Evolutionary conservation across 805 yeast genomes (phyloP).

Genomic region (Candida pini): DNA sequence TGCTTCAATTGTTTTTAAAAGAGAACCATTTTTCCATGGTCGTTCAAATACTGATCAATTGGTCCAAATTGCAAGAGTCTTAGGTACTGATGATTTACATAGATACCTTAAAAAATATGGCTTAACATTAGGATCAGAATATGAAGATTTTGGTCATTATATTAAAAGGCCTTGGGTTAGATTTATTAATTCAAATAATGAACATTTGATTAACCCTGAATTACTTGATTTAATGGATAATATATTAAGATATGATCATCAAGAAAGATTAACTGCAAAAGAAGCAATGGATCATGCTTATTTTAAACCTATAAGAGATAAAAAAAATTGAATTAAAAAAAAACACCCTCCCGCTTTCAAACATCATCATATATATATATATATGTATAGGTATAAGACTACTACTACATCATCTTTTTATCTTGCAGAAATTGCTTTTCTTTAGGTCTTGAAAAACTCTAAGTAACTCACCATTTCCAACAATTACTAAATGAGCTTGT

Average conservation of each 20-base stretch:
- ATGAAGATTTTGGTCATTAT: slow-evolving; percentile 69
- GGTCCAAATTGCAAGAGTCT: slow-evolving; percentile 79
- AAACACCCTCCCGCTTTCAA: too few species aligned
- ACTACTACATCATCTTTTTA: neutral
- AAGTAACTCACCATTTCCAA: slow-evolving; percentile 11
- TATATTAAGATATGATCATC: slow-evolving; percentile 80
- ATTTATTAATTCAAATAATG: slow-evolving; percentile 67
- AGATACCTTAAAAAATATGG: slow-evolving; percentile 67
- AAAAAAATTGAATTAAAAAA: too few species aligned
- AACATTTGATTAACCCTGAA: slow-evolving; percentile 61
- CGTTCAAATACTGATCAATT: slow-evolving; percentile 86
- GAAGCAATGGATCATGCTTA: slow-evolving; percentile 77
- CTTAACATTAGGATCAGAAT: slow-evolving; percentile 65
- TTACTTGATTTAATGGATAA: slow-evolving; percentile 78
- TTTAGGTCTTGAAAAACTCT: slow-evolving; percentile 7
- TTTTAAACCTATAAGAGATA: slow-evolving; percentile 27
- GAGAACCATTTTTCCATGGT: slow-evolving; percentile 91
- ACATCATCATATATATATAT: too few species aligned
- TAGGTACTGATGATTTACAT: slow-evolving; percentile 79
- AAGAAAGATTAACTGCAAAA: slow-evolving; percentile 78
- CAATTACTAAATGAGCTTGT: slow-evolving; percentile 13
- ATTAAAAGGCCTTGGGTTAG: slow-evolving; percentile 83
- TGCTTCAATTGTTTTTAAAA: slow-evolving; percentile 84
- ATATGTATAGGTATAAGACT: neutral
- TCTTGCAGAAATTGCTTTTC: too few species aligned